Percentiles rank a stretch among this genome's conserved stretches.
These are phyloP conservation scores for Coniochaeta sp. DNA, from an alignment of 2,329 filamentous ascomycete species.

Conservation along the genomic window DNA sequence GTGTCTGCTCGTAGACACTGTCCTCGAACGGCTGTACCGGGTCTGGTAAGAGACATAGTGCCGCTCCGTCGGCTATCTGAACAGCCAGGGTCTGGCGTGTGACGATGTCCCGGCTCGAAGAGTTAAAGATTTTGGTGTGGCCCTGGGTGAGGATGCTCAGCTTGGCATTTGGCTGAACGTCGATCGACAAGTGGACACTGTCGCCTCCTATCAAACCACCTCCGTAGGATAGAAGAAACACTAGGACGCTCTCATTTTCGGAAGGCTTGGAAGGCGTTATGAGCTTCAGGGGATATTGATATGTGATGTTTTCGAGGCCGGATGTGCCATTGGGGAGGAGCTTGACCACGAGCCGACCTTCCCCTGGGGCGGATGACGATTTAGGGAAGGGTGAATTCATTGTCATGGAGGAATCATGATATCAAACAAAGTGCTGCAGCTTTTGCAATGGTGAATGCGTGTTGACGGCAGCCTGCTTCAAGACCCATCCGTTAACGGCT, in stretches of 20 bases:
- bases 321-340: slow-evolving; percentile 66
- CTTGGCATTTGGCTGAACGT: slow-evolving; percentile 56
- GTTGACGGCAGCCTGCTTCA: no score
- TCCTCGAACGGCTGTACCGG: slow-evolving; percentile 85
- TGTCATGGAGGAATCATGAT: slow-evolving; percentile 12
- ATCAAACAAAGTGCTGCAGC: no score
- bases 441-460: no score
- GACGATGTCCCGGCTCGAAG: slow-evolving; percentile 45
- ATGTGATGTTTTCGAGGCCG: slow-evolving; percentile 67
- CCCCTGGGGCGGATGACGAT: slow-evolving; percentile 66
- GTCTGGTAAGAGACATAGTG: slow-evolving; percentile 71
- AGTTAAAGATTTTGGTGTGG: slow-evolving; percentile 94
- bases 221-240: slow-evolving; percentile 91
- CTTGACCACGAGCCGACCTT: slow-evolving; percentile 69
- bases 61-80: slow-evolving; percentile 40
- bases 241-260: slow-evolving; percentile 61
- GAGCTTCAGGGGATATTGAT: slow-evolving; percentile 92
- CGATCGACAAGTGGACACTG: slow-evolving; percentile 64
- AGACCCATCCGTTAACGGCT: neutral
- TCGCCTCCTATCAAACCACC: slow-evolving; percentile 90
- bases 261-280: slow-evolving; percentile 69
- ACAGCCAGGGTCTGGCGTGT: slow-evolving; percentile 53
- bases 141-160: slow-evolving; percentile 66
- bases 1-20: slow-evolving; percentile 77
- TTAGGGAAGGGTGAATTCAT: slow-evolving; percentile 68